A percentile compares a stretch with the other conserved stretches of the same genome.
Evolutionary conservation across 2,329 filamentous ascomycete genomes (phyloP).

Genomic region (Fusarium circinatum): DNA sequence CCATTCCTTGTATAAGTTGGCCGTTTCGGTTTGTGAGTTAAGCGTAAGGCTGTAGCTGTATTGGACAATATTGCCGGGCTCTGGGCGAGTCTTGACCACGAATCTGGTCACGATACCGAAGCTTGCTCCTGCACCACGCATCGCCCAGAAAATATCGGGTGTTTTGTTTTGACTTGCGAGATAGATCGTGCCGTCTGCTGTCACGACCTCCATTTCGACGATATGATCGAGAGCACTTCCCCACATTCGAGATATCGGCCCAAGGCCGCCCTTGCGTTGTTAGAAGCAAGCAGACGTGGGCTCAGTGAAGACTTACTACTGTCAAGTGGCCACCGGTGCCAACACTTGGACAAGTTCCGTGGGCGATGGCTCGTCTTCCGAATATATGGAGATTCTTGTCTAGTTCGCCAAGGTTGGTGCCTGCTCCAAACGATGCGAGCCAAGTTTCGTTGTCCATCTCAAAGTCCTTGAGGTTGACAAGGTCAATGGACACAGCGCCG

Average conservation of each 20-base stretch:
- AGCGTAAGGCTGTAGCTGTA: constrained; percentile 67
- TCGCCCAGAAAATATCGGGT: constrained; percentile 64
- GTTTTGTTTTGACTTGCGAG: constrained; percentile 60
- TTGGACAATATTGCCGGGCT: constrained; percentile 65
- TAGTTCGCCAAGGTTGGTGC: constrained; percentile 62
- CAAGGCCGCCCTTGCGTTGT: constrained; percentile 61
- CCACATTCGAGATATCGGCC: constrained; percentile 69
- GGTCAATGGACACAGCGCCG: constrained; percentile 64
- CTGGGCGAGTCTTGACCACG: constrained; percentile 64
- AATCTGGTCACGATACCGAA: constrained; percentile 69
- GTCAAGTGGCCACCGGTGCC: constrained; percentile 69
- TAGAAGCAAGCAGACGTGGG: neutral
- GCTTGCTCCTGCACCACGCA: constrained; percentile 66
- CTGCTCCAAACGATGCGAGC: constrained; percentile 65
- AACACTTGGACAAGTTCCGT: constrained; percentile 68
- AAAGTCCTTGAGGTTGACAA: constrained; percentile 64
- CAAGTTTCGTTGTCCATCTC: constrained; percentile 62
- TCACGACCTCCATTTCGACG: constrained; percentile 59
- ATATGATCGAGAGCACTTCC: constrained; percentile 66
- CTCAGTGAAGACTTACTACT: constrained; percentile 53
- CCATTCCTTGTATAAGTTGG: constrained; percentile 65
- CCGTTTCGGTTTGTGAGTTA: constrained; percentile 58
- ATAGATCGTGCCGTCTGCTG: constrained; percentile 62
- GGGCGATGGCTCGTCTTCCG: constrained; percentile 66
- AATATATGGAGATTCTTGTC: constrained; percentile 60